A percentile compares a stretch with the other conserved stretches of the same genome.
These are phyloP conservation scores for Porphyrellus cyaneotinctus DNA, from an alignment of 768 basidiomycete genomes.

Conservation along the genomic window DNA sequence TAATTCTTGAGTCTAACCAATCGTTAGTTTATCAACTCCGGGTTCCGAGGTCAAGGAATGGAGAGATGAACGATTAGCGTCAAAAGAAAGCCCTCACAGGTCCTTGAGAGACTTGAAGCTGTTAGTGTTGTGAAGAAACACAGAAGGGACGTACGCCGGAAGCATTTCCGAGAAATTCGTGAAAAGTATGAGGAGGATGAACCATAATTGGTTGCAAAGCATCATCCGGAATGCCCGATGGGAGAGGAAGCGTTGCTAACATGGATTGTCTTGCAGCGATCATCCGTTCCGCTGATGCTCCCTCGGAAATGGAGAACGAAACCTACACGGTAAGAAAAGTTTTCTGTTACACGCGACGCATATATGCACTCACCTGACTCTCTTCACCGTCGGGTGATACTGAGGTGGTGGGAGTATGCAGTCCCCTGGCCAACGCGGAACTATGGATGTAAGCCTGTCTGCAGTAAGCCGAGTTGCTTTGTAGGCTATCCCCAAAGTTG, in stretches of 20 bases:
- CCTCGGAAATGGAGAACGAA: neutral
- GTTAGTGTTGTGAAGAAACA: conserved; percentile 1
- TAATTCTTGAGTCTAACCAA: conserved; percentile 56
- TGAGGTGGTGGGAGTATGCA: neutral
- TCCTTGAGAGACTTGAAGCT: conserved; percentile 48
- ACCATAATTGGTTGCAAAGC: conserved; percentile 66
- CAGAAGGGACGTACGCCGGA: conserved; percentile 45
- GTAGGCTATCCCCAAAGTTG: conserved; percentile 17
- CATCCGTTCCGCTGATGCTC: conserved; percentile 33
- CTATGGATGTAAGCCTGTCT: conserved; percentile 13
- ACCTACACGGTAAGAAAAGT: neutral
- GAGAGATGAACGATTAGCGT: neutral
- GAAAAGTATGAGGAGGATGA: conserved; percentile 57
- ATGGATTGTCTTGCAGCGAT: conserved; percentile 53
- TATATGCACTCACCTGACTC: conserved; percentile 21
- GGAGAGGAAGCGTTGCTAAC: conserved; percentile 60
- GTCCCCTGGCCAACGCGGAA: conserved; percentile 6
- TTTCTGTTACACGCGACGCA: neutral
- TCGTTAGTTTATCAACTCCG: neutral
- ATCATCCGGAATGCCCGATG: conserved; percentile 58
- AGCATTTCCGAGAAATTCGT: conserved; percentile 62
- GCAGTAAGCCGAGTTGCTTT: conserved; percentile 27
- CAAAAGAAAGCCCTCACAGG: conserved; percentile 40
- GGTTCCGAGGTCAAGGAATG: neutral
- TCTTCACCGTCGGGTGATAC: neutral